A percentile compares a stretch with the other conserved stretches of the same genome.
Evolutionary conservation across 1,284 basidiomycete species (phyloP).

Genomic region (Pisolithus thermaeus): DNA sequence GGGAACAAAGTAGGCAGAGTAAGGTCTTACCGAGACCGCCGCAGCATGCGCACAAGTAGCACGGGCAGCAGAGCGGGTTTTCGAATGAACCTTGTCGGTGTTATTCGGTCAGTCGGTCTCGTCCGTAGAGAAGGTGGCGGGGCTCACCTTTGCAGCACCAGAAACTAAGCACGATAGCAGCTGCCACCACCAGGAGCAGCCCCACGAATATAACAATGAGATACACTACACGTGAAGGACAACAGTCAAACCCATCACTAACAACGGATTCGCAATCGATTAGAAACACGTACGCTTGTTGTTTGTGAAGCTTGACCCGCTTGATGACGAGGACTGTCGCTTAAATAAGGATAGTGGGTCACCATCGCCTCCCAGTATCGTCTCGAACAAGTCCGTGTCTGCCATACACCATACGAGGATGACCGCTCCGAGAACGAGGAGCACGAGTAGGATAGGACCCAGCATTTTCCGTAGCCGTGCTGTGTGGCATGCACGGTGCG

Average conservation of each 20-base stretch:
- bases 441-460: slow-evolving; percentile 25
- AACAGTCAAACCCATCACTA: too few species aligned
- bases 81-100: slow-evolving; percentile 41
- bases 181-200: slow-evolving; percentile 42
- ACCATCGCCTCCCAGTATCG: slow-evolving; percentile 13
- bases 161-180: slow-evolving; percentile 47
- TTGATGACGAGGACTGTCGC: slow-evolving; percentile 22
- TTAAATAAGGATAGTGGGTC: slow-evolving; percentile 26
- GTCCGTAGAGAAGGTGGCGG: neutral
- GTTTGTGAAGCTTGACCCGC: slow-evolving; percentile 31
- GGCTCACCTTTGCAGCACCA: slow-evolving; percentile 53
- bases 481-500: slow-evolving; percentile 34
- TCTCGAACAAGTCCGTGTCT: slow-evolving; percentile 18
- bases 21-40: slow-evolving; percentile 48
- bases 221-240: slow-evolving; percentile 32
- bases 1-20: slow-evolving; percentile 1
- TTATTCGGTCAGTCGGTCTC: slow-evolving; percentile 4
- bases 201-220: slow-evolving; percentile 55
- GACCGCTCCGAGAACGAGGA: slow-evolving; percentile 28
- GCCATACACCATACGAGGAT: slow-evolving; percentile 30
- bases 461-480: slow-evolving; percentile 31
- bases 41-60: slow-evolving; percentile 61
- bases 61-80: slow-evolving; percentile 58
- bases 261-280: neutral
- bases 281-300: slow-evolving; percentile 31